phyloP scores from a whole-genome alignment of 352 stramenopile genomes.

The Phytophthora hibernalis region DNA sequence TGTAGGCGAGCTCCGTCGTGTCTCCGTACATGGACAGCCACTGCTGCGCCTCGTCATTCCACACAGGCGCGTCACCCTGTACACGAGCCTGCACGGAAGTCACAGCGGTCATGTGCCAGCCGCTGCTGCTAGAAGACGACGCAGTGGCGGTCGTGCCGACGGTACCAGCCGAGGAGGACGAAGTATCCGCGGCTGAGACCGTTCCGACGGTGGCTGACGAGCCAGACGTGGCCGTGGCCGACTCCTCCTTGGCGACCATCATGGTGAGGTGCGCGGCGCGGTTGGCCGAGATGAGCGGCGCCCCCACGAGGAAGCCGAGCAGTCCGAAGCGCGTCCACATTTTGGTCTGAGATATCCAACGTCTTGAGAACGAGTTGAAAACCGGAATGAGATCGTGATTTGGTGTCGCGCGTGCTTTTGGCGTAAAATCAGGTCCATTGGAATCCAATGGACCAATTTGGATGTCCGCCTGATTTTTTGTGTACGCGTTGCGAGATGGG shows the following conservation, averaged over 20 bases:
- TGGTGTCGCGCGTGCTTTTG: not conserved
- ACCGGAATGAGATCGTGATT: conserved; percentile 3
- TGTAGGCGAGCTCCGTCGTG: conserved; percentile 48
- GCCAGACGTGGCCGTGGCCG: not conserved
- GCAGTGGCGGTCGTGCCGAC: not conserved
- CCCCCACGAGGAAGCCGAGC: conserved; percentile 13
- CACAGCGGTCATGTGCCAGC: conserved; percentile 44
- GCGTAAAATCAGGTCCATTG: conserved; percentile 1
- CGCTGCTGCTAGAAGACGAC: conserved; percentile 20
- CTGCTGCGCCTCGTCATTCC: conserved; percentile 37
- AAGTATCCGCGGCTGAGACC: conserved; percentile 4
- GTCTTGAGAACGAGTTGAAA: not conserved
- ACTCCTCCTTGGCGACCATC: conserved; percentile 15
- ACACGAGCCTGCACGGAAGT: conserved; percentile 59
- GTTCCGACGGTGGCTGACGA: not conserved
- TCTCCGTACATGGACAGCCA: conserved; percentile 53
- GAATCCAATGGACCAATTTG: too few species aligned
- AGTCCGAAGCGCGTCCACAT: conserved; percentile 22
- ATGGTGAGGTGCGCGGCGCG: conserved; percentile 14
- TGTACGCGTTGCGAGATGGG: not conserved
- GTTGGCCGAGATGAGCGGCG: not conserved
- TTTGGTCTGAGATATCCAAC: conserved; percentile 1
- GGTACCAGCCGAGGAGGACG: conserved; percentile 3
- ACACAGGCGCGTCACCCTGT: conserved; percentile 54
- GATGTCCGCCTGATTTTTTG: conserved; percentile 4